Base-by-base conservation (phyloP, 192 early-diverging fungal species). In the Geranomyces michiganensis region DNA sequence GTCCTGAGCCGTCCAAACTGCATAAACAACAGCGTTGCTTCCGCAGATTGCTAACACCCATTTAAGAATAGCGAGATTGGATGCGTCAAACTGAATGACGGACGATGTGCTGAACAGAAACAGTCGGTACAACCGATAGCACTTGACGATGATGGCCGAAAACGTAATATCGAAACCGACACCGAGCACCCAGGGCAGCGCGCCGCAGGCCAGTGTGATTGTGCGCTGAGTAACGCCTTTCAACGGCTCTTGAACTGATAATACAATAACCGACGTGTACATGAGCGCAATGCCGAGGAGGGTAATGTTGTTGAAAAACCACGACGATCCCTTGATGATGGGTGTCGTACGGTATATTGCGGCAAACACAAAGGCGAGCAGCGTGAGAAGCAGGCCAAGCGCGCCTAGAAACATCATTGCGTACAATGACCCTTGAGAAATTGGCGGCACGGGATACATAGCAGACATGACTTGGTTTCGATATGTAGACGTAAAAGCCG, bases 111-210 rank as follows among this genome's bases (percentile, higher is more conserved):
- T 33, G 41, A 72, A 72, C 70, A 72, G 17, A 62, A 72, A 72
- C 47, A 72, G 33, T 10, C 70, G 60, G 47, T 72, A 72, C 5
- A 72, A 36, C 3, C 70, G 70, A 62, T 72, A 72, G 19, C 62
- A 72, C 46, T 72, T 72, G 61, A 72, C 62, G 31, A 72, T 62
- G 32, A 72, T 72, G 36, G 70, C 70, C 19, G 70, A 22, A 32
- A 72, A 72, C 8, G 70, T 72, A 27, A 72, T 72, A 27, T 72
- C 70, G 62, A 72, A 72, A 26, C 70, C 70, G 17, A 72, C 48
- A 56, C 70, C 70, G 24, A 72, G 48, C 48, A 72, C 5, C 70
- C 70, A 72, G 17, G 70, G 70, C 51, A 72, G n/a, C n/a, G 62
- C 60, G 26, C 21, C n/a, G 49, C 70, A 72, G 29, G 8, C 70